Evolutionary conservation across 1,284 basidiomycete genomes (phyloP).

Genomic region (Neolentinus lepideus): DNA sequence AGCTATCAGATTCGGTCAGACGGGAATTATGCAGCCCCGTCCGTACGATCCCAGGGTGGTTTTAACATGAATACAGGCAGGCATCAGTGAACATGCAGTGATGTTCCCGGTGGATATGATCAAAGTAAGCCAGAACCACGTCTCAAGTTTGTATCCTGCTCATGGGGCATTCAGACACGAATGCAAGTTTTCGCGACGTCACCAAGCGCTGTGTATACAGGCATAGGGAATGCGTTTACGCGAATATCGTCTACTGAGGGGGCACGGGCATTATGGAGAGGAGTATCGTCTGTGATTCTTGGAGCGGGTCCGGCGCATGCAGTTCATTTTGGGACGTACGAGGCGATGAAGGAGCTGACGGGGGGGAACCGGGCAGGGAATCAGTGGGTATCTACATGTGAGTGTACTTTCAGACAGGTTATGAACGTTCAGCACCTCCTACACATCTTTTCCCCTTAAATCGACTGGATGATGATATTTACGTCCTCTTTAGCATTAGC

Average conservation of each 20-base stretch:
- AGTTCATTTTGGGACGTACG: conserved; percentile 96
- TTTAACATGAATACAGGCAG: conserved; percentile 54
- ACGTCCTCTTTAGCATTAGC: conserved; percentile 64
- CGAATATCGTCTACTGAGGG: conserved; percentile 94
- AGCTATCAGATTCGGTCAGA: background rate
- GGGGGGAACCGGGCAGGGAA: conserved; percentile 84
- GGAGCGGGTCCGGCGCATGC: conserved; percentile 98
- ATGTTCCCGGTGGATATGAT: conserved; percentile 99
- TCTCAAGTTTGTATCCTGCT: conserved; percentile 4
- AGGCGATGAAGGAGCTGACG: conserved; percentile 88
- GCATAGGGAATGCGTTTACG: conserved; percentile 82
- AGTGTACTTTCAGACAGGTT: conserved; percentile 22
- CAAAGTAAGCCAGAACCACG: conserved; percentile 59
- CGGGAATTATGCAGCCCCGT: background rate
- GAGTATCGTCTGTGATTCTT: conserved; percentile 94
- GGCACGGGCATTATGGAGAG: conserved; percentile 87
- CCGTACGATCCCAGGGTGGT: background rate
- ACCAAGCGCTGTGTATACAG: conserved; percentile 81
- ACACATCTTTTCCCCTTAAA: background rate
- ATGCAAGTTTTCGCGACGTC: conserved; percentile 95
- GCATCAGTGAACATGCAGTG: conserved; percentile 97
- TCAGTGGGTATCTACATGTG: conserved; percentile 78
- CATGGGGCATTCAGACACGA: conserved; percentile 62
- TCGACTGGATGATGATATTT: background rate
- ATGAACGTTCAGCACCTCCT: conserved; percentile 4